phyloP scores from a whole-genome alignment of 805 yeast genomes.

The Nakazawaea ernobii region DNA sequence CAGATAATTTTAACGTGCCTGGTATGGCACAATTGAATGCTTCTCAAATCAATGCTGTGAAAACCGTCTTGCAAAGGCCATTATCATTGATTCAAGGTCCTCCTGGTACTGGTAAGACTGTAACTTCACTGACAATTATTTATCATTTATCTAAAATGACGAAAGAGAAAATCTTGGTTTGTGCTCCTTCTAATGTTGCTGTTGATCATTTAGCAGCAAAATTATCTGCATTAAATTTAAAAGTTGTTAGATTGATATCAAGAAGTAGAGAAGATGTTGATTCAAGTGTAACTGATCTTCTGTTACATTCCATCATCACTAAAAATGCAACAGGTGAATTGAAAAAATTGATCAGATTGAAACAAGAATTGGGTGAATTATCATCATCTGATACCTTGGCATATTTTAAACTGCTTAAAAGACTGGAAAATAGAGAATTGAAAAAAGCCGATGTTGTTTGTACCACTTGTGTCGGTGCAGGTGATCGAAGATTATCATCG shows the following conservation, averaged over 20 bases:
- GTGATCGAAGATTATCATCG: conserved; percentile 55
- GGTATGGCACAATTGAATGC: conserved; percentile 63
- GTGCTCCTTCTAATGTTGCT: conserved; percentile 95
- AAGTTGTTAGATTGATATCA: conserved; percentile 75
- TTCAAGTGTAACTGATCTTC: conserved; percentile 43
- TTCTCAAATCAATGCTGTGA: conserved; percentile 78
- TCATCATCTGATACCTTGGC: conserved; percentile 45
- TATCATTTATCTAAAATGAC: conserved; percentile 64
- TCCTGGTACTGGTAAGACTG: conserved; percentile 95
- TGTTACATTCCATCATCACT: conserved; percentile 50
- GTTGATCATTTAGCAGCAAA: conserved; percentile 85
- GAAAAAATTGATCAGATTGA: conserved; percentile 50
- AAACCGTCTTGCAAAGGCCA: conserved; percentile 61
- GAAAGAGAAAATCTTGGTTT: conserved; percentile 67
- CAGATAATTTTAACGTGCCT: conserved; percentile 56
- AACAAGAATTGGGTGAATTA: conserved; percentile 65
- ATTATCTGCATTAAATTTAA: conserved; percentile 61
- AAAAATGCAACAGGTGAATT: conserved; percentile 48
- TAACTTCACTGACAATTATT: conserved; percentile 83
- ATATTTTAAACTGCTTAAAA: conserved; percentile 34
- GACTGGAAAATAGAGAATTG: conserved; percentile 45
- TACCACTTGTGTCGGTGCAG: conserved; percentile 91
- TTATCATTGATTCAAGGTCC: conserved; percentile 89
- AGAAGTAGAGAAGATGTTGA: conserved; percentile 78
- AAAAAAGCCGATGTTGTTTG: conserved; percentile 72